Conservation (phyloP, 1,284 basidiomycete species). For the Microstroma glucosiphilum region DNA sequence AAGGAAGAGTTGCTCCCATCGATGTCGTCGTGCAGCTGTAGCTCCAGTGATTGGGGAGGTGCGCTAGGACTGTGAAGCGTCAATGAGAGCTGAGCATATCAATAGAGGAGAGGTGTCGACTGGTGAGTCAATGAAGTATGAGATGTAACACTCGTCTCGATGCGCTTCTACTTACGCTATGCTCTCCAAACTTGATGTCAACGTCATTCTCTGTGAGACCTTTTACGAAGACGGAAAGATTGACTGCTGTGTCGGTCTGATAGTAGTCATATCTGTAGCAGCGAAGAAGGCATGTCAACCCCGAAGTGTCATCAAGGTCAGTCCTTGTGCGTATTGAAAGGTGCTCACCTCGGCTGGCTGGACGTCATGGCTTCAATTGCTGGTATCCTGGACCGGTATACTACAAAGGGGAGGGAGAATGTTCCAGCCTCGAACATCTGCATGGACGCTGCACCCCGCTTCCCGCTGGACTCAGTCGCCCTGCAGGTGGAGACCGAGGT, state of each 20-base stretch:
- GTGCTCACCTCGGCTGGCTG: too few relatives aligned
- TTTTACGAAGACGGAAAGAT: slow-evolving; percentile 42
- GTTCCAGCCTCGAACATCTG: too few relatives aligned
- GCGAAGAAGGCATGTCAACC: neutral
- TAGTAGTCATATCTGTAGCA: slow-evolving; percentile 45
- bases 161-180: neutral
- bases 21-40: slow-evolving; percentile 21
- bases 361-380: too few relatives aligned
- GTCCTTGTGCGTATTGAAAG: too few relatives aligned
- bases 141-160: neutral
- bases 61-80: neutral
- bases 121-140: too few relatives aligned
- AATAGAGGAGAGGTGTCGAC: neutral
- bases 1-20: slow-evolving; percentile 19
- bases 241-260: slow-evolving; percentile 43
- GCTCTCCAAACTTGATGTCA: slow-evolving; percentile 14
- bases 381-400: too few relatives aligned
- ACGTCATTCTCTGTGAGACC: slow-evolving; percentile 26
- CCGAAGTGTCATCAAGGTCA: too few relatives aligned
- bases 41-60: neutral
- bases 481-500: too few relatives aligned
- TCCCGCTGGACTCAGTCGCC: too few relatives aligned
- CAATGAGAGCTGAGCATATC: neutral
- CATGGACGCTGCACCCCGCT: too few relatives aligned
- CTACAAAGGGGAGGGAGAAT: too few relatives aligned